These are phyloP conservation scores for Ehretia macrophylla DNA, from an alignment of 257 asterid species.

Conservation along the genomic window DNA sequence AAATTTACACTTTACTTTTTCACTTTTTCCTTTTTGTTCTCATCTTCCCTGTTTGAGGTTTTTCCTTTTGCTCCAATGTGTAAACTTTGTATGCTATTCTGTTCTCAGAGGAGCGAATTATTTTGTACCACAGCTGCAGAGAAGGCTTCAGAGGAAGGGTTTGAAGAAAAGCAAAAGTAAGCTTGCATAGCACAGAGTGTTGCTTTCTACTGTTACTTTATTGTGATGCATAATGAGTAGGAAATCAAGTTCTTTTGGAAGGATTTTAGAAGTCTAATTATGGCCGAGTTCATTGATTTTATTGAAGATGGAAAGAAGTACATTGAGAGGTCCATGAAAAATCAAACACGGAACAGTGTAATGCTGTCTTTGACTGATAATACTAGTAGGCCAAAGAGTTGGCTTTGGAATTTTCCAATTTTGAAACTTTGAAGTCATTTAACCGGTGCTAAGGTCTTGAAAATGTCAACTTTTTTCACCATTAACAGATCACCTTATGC, in stretches of 20 bases:
- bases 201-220: no score
- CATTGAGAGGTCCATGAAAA: no score
- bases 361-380: no score
- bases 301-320: background rate
- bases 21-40: background rate
- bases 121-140: constrained; percentile 25
- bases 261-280: background rate
- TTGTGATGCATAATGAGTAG: background rate
- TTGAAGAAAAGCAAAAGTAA: constrained; percentile 33
- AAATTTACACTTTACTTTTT: background rate
- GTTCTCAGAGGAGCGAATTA: constrained; percentile 22
- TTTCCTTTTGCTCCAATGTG: no score
- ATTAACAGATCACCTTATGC: no score
- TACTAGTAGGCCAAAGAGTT: no score
- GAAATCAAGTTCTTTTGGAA: background rate
- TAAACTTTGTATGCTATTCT: background rate
- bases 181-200: background rate
- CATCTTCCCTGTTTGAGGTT: background rate
- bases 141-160: constrained; percentile 16
- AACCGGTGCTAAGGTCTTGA: no score
- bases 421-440: no score
- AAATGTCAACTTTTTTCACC: no score
- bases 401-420: no score
- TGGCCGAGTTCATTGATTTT: background rate
- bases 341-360: no score